phyloP scores from a whole-genome alignment of 2,329 filamentous ascomycete species.

The Talaromyces funiculosus region DNA sequence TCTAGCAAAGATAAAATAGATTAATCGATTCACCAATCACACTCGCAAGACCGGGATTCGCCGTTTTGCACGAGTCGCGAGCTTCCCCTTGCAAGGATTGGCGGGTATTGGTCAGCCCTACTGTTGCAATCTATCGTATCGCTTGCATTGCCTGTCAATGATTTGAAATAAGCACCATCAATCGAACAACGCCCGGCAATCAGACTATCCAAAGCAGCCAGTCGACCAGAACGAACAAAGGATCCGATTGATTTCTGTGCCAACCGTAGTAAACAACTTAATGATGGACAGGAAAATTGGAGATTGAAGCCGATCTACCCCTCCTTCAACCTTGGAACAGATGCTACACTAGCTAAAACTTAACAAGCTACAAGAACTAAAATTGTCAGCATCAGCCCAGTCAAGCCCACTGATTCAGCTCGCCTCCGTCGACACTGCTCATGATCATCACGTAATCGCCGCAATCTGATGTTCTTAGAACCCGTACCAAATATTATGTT shows the following conservation, averaged over 20 bases:
- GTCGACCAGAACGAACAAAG: background rate
- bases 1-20: background rate
- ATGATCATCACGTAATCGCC: background rate
- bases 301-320: constrained; percentile 5
- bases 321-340: background rate
- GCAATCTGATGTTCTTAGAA: background rate
- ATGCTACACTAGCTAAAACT: background rate
- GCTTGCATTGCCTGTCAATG: background rate
- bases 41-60: background rate
- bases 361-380: background rate
- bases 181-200: background rate
- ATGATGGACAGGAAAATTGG: background rate
- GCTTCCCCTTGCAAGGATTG: background rate
- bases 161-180: background rate
- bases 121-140: background rate
- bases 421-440: background rate
- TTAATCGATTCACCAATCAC: background rate
- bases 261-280: too few species aligned
- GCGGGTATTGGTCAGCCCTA: background rate
- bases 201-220: background rate
- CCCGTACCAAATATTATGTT: background rate
- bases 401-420: background rate
- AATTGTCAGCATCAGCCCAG: background rate
- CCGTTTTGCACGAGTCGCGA: background rate
- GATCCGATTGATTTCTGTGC: background rate